Evolutionary conservation across 2,329 filamentous ascomycete species (phyloP), one percentile per base, ranked within the genome.

Genomic region (Amylocarpus encephaloides): DNA sequence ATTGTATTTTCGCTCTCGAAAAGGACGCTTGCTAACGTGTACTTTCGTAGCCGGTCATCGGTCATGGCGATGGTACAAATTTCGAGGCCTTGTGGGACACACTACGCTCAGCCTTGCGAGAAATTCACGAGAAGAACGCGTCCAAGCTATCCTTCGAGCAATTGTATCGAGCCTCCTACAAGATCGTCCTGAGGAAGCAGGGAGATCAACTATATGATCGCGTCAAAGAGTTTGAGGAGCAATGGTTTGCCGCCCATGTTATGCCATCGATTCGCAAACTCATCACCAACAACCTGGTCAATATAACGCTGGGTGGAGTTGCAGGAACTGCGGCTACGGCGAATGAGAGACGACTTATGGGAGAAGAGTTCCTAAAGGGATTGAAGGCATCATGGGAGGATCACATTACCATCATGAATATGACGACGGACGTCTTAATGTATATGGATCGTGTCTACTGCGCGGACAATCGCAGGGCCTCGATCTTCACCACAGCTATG

Each of bases 351-450:
- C 78, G 88, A 42, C 79, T 85, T 39, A 85, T 86, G 33, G 91
- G 91, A 43, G 90, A 95, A 68, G 83, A 78, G 63, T 94, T 97
- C 57, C 70, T 98, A 51, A 80, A 80, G 49, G 85, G 82, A 0
- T 68, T 97, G 12, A 85, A 85, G 59, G 76, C 83, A 51, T 82
- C 84, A 2, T 98, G 91, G 89, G 82, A 90, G 53, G 86, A 94
- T 55, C 91, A 98, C 65, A 88, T 91, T 65, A 80, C 87, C 50
- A 91, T 87, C 40, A 95, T 95, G 88, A 90, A 89, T 64, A 97
- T 97, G 92, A 85, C 89, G 45, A 90, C 91, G 3, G 93, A 97
- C 67, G 89, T 97, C 30, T 76, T 97, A 46, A 96, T 97, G 90
- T 96, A 96, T 65, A 88, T 98, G 75, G 92, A 98, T 65, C 85